A percentile compares a stretch with the other conserved stretches of the same genome.
Conservation (phyloP, 192 early-diverging fungal species). For the Geranomyces michiganensis region DNA sequence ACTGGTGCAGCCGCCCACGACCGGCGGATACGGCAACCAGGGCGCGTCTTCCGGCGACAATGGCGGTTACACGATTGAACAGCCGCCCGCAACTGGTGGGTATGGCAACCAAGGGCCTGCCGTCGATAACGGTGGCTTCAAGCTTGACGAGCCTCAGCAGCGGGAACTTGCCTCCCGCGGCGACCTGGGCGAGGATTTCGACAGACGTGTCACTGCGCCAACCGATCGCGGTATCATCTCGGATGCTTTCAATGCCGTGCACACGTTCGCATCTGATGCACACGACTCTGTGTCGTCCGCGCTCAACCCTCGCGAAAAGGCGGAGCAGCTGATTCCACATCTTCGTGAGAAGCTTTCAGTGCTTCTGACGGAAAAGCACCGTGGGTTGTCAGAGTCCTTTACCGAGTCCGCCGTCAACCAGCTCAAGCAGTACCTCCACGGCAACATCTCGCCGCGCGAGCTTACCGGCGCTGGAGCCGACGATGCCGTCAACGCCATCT, state of each 20-base stretch:
- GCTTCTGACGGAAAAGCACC: slow-evolving; percentile 28
- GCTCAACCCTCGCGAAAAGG: slow-evolving; percentile 33
- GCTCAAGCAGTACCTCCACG: slow-evolving; percentile 24
- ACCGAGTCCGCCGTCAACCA: slow-evolving; percentile 14
- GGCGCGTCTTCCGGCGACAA: background rate
- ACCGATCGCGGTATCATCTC: slow-evolving; percentile 31
- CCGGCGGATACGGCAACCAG: slow-evolving; percentile 17
- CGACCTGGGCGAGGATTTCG: background rate
- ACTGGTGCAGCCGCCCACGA: background rate
- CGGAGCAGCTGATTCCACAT: slow-evolving; percentile 16
- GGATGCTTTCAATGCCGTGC: slow-evolving; percentile 22
- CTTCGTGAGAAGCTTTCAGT: slow-evolving; percentile 14
- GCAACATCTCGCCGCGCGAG: slow-evolving; percentile 31
- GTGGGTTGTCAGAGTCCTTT: slow-evolving; percentile 23
- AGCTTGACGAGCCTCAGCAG: background rate
- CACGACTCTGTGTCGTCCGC: background rate
- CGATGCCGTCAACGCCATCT: slow-evolving; percentile 11
- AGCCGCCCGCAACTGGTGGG: background rate
- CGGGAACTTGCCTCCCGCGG: slow-evolving; percentile 14
- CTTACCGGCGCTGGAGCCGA: slow-evolving; percentile 18
- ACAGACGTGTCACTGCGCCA: background rate
- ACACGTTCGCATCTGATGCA: slow-evolving; percentile 11
- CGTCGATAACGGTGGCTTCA: slow-evolving; percentile 6
- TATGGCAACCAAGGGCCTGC: background rate
- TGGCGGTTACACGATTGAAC: background rate